These are phyloP conservation scores for Hanseniaspora singularis DNA, from an alignment of 805 yeast genomes.

Conservation along the genomic window DNA sequence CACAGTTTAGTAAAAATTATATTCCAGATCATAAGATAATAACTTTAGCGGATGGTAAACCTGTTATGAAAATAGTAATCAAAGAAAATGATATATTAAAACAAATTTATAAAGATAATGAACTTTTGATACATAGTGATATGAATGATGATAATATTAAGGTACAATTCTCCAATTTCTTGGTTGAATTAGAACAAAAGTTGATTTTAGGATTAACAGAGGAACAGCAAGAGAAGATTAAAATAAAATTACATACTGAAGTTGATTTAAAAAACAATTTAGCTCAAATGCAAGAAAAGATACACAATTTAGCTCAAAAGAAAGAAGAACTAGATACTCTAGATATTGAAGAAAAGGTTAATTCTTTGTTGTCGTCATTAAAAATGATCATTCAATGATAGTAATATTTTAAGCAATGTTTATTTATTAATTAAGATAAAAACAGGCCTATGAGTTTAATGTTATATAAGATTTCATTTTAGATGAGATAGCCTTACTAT, in stretches of 20 bases:
- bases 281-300: too few species aligned
- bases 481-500: too few species aligned
- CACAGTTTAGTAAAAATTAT: not conserved
- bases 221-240: slow-evolving; percentile 1
- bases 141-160: not conserved
- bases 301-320: not conserved
- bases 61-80: not conserved
- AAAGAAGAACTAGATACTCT: not conserved
- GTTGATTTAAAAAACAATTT: not conserved
- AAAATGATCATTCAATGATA: not conserved
- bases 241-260: slow-evolving; percentile 2
- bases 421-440: too few species aligned
- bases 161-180: too few species aligned
- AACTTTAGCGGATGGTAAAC: not conserved
- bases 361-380: not conserved
- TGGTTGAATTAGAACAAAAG: not conserved
- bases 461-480: too few species aligned
- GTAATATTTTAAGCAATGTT: not conserved
- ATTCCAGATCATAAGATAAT: not conserved
- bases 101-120: not conserved
- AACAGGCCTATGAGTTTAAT: too few species aligned
- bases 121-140: not conserved
- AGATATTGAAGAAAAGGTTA: not conserved
- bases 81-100: not conserved
- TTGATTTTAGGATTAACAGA: not conserved